Percentiles rank a stretch among this genome's conserved stretches.
Evolutionary conservation across 148 eudicot species (phyloP).

Genomic region (Cornus kousa): DNA sequence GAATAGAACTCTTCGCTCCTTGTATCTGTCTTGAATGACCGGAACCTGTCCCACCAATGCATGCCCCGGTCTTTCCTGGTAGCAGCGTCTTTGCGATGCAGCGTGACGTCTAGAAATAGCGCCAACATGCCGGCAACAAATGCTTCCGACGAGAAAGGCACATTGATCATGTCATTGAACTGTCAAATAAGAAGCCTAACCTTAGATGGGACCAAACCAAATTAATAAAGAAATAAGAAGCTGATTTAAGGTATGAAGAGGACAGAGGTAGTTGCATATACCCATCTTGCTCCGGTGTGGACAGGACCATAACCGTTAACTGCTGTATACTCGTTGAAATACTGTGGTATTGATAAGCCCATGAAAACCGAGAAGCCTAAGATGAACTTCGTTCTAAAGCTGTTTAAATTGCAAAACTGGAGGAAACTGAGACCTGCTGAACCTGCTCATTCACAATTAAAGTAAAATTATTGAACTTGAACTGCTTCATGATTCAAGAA

Average conservation of each 20-base stretch:
- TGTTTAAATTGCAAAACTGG: conserved; percentile 80
- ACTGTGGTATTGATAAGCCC: conserved; percentile 80
- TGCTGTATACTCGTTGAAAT: conserved; percentile 64
- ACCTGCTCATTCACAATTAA: conserved; percentile 35
- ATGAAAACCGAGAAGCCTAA: conserved; percentile 68
- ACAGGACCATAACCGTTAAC: conserved; percentile 60
- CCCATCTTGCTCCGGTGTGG: conserved; percentile 79
- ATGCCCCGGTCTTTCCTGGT: conserved; percentile 73
- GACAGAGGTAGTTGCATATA: conserved; percentile 16
- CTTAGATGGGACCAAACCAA: not conserved
- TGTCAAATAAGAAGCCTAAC: conserved; percentile 25
- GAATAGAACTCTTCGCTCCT: conserved; percentile 91
- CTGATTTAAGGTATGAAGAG: not conserved
- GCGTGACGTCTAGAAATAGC: conserved; percentile 51
- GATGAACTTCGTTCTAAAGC: conserved; percentile 67
- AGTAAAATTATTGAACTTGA: not conserved
- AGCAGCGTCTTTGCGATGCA: conserved; percentile 52
- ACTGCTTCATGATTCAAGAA: not conserved
- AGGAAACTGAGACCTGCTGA: conserved; percentile 72
- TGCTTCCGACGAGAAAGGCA: conserved; percentile 85
- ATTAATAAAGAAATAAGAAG: not conserved
- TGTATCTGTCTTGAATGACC: conserved; percentile 71
- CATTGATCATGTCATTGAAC: conserved; percentile 96
- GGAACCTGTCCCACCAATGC: conserved; percentile 85
- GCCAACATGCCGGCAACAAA: conserved; percentile 84